Evolutionary conservation across 2,329 filamentous ascomycete genomes (phyloP), one percentile per base, ranked within the genome.

Genomic region (Teratosphaeriaceae sp.): DNA sequence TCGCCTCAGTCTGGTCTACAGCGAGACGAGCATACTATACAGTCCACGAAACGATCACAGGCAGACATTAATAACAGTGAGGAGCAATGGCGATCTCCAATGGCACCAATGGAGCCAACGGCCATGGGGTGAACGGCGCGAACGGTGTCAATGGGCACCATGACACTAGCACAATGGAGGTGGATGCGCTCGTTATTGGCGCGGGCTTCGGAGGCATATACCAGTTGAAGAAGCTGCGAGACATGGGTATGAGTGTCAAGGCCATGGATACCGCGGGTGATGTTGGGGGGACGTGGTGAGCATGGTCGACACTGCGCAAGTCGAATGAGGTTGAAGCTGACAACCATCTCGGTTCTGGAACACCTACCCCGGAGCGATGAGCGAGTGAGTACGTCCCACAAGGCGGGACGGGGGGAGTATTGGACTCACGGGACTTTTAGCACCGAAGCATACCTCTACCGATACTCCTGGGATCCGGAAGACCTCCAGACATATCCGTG

Each of bases 191-290:
- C 8, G 42, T 56, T 11, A 61, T 69, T 2, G 66, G 66, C 18
- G 66, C 65, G 27, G 65, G 66, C 0, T 66, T 68, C 38, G 61
- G 63, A 12, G 66, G 66, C 18, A 56, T 67, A 6, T 68, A 66
- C 35, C 42, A 65, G 24, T 56, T 68, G 43, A 59, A 68, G 48
- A 63, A 62, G 39, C 54, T 68, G n/a, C 59, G 64, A 16, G 55
- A 66, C 16, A 40, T 54, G 11, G 58, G 56, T 7, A 44, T 60
- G 13, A 53, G 49, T 4, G 42, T 45, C 38, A 51, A 51, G 27
- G 42, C 55, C 15, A 48, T 61, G 21, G 61, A 64, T 31, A 45
- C 49, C 7, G 61, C 52, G 3, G 33, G 41, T 13, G 56, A 53
- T 24, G 54, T 57, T 30, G 61, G 61, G 18, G 60, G 60, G 4